Conservation (phyloP, 768 basidiomycete species). For the Suillus spraguei region DNA sequence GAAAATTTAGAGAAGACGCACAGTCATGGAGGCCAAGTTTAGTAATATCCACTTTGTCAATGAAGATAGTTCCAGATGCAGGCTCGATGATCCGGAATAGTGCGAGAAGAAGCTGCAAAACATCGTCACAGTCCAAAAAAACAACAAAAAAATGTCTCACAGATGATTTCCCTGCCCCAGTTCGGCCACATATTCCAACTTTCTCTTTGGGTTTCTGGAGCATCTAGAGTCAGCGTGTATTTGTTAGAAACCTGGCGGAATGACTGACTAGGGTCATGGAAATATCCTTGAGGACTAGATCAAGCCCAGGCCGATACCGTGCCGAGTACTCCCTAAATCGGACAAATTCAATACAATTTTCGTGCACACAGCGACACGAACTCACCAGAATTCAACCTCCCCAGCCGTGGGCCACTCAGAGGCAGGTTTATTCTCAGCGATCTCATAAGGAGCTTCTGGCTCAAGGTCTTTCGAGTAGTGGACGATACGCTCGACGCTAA, state of each 20-base stretch:
- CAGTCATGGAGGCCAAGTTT: conserved; percentile 71
- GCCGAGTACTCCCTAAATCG: conserved; percentile 66
- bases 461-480: conserved; percentile 72
- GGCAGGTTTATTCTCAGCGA: conserved; percentile 57
- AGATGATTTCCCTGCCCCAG: conserved; percentile 80
- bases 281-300: conserved; percentile 78
- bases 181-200: conserved; percentile 87
- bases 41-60: conserved; percentile 79
- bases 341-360: conserved; percentile 7
- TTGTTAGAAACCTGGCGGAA: background rate
- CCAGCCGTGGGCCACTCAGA: conserved; percentile 76
- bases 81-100: conserved; percentile 82
- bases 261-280: conserved; percentile 63
- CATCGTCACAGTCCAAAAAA: background rate
- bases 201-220: conserved; percentile 76
- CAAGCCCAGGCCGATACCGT: conserved; percentile 78
- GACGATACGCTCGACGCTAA: conserved; percentile 85
- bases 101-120: conserved; percentile 58
- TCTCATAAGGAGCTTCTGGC: conserved; percentile 75
- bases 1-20: conserved; percentile 13
- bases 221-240: conserved; percentile 12
- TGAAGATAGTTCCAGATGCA: conserved; percentile 60
- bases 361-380: conserved; percentile 13
- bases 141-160: conserved; percentile 38
- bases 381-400: conserved; percentile 70